Evolutionary conservation across 176 grass and related monocot genomes (phyloP), one percentile per base, ranked within the genome.

Genomic region (Dactylis glomerata): DNA sequence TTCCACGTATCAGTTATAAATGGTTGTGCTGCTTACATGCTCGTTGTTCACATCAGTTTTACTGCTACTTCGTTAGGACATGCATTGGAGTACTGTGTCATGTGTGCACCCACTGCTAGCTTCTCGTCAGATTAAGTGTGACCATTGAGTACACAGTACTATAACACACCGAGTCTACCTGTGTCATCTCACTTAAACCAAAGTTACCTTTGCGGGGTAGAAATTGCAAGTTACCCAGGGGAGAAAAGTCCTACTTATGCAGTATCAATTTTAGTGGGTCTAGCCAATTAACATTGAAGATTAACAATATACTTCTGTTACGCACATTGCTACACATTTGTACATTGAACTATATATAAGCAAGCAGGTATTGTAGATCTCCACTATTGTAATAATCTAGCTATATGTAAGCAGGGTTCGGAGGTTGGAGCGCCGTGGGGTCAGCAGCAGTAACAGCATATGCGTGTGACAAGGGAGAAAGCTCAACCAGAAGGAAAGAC

Each of bases 1-100:
- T 86, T 86, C 57, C 74, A 68, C 88, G 46, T 75, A 87, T 86
- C 31, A 54, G 63, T 47, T 50, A 52, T 52, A 20, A 36, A 30
- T 28, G 56, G 36, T 68, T 38, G 34, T 23, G 24, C 20, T 32
- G 62, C 54, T 83, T 69, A 19, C 50, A 31, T 19, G 57, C 22
- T 15, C 68, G 40, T 46, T 36, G 32, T 23, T 73, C 70, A 73
- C 70, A 52, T 52, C 49, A 52, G 49, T 11, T 59, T 77, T 84
- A 80, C 68, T 49, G 22, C 66, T 27, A 3, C 82, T 19, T 1
- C 22, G 42, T 3, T 24, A 45, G 64, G 64, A 78, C 54, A 17
- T 6, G 49, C 16, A 51, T 27, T 14, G 41, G 32, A 55, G 72
- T 71, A 46, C 62, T 28, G 16, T 36, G 65, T 49, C 40, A 40